A percentile compares a stretch with the other conserved stretches of the same genome.
These are phyloP conservation scores for Aphanocladium album DNA, from an alignment of 2,329 filamentous ascomycete genomes.

Conservation along the genomic window DNA sequence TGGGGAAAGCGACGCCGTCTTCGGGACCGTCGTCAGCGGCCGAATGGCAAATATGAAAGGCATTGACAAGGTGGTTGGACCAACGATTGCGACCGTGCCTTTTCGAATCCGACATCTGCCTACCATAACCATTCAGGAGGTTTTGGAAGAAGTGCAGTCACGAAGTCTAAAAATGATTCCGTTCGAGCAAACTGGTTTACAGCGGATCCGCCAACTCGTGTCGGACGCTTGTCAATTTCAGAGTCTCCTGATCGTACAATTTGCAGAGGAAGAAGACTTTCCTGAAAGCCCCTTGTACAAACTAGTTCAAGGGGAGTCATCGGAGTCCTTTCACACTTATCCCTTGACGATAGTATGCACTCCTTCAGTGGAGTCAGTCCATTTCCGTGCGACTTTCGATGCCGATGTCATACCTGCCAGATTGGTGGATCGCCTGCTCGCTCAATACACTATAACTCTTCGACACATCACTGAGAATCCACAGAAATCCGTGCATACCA, in stretches of 20 bases:
- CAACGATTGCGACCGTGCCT: constrained; percentile 24
- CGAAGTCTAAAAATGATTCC: constrained; percentile 2
- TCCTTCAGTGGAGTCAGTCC: neutral
- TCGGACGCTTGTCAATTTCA: constrained; percentile 49
- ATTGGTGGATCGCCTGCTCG: neutral
- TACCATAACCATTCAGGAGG: neutral
- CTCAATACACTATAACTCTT: neutral
- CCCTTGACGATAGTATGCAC: neutral
- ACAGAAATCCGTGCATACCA: neutral
- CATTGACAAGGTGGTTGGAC: constrained; percentile 12
- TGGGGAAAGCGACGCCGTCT: constrained; percentile 10
- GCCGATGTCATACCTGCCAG: neutral
- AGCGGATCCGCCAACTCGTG: constrained; percentile 49
- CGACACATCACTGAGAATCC: neutral
- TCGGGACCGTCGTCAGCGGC: constrained; percentile 12
- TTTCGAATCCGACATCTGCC: constrained; percentile 8
- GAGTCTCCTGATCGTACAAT: constrained; percentile 19
- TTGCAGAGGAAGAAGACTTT: neutral
- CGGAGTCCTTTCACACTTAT: neutral
- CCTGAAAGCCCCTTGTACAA: neutral
- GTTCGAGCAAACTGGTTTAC: constrained; percentile 52
- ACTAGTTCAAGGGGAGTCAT: neutral
- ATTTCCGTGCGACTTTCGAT: neutral
- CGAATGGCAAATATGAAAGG: constrained; percentile 13
- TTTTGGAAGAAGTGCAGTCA: constrained; percentile 6